Percentiles rank a stretch among this genome's conserved stretches.
Evolutionary conservation across 345 rosid genomes (phyloP).

Genomic region (Dovyalis caffra): DNA sequence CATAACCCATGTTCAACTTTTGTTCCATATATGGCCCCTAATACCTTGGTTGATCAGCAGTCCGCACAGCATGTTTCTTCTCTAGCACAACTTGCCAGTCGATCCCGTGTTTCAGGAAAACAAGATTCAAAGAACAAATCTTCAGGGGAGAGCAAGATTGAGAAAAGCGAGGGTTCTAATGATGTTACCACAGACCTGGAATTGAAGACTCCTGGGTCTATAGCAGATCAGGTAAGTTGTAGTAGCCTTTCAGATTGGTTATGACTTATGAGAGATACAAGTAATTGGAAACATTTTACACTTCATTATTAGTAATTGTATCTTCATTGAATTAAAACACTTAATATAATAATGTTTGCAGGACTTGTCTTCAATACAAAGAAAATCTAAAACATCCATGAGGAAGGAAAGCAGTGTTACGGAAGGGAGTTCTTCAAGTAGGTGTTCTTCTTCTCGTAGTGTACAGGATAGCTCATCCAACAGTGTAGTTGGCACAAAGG

Average conservation of each 20-base stretch:
- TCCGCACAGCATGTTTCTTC: constrained; percentile 44
- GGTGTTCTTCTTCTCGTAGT: constrained; percentile 70
- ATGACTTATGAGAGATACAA: not conserved
- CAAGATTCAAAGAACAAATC: constrained; percentile 51
- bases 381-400: constrained; percentile 42
- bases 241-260: constrained; percentile 2
- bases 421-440: constrained; percentile 60
- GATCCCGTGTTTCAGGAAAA: constrained; percentile 39
- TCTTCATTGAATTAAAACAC: too few species aligned
- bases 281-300: not conserved
- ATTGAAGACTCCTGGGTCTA: constrained; percentile 85
- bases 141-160: constrained; percentile 55
- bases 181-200: constrained; percentile 78
- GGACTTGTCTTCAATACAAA: constrained; percentile 51
- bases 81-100: constrained; percentile 36
- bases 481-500: constrained; percentile 55
- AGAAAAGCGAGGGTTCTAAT: constrained; percentile 54
- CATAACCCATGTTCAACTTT: constrained; percentile 65
- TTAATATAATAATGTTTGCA: constrained; percentile 27
- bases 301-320: not conserved
- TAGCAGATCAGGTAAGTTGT: constrained; percentile 58
- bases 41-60: constrained; percentile 55
- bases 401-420: constrained; percentile 41
- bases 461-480: constrained; percentile 70
- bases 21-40: constrained; percentile 66